Evolutionary conservation across 768 basidiomycete genomes (phyloP).

Genomic region (Tricholomella constricta): DNA sequence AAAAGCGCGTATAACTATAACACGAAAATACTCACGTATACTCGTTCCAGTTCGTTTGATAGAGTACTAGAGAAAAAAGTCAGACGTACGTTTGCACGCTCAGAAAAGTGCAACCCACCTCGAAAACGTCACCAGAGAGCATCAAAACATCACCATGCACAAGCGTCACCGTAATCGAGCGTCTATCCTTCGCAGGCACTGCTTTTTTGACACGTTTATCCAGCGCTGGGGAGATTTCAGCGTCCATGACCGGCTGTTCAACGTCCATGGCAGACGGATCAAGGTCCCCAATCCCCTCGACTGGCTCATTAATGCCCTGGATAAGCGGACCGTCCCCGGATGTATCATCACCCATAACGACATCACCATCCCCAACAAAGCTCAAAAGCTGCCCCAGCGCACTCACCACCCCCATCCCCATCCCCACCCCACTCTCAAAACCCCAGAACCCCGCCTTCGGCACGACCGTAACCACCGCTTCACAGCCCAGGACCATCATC

Average conservation of each 20-base stretch:
- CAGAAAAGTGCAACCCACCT: slow-evolving; percentile 30
- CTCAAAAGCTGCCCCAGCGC: background rate
- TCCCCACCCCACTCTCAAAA: slow-evolving; percentile 14
- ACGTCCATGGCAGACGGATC: background rate
- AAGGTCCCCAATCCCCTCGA: background rate
- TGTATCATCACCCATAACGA: background rate
- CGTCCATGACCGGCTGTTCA: background rate
- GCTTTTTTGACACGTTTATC: background rate
- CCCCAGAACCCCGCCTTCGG: slow-evolving; percentile 22
- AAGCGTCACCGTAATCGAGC: slow-evolving; percentile 33
- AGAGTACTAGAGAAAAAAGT: slow-evolving; percentile 36
- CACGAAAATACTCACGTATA: slow-evolving; percentile 36
- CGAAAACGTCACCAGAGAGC: slow-evolving; percentile 42
- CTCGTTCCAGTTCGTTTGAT: slow-evolving; percentile 46
- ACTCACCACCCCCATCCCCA: background rate
- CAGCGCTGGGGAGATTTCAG: too few relatives aligned
- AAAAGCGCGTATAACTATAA: background rate
- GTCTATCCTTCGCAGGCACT: slow-evolving; percentile 6
- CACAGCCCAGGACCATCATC: slow-evolving; percentile 41
- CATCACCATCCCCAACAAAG: slow-evolving; percentile 1
- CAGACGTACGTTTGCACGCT: slow-evolving; percentile 6
- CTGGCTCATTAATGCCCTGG: background rate
- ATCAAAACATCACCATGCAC: slow-evolving; percentile 47
- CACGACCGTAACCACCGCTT: slow-evolving; percentile 33
- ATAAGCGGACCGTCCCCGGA: background rate